Evolutionary conservation across 2,329 filamentous ascomycete species (phyloP), one percentile per base, ranked within the genome.

Genomic region (Penicillium sp.): DNA sequence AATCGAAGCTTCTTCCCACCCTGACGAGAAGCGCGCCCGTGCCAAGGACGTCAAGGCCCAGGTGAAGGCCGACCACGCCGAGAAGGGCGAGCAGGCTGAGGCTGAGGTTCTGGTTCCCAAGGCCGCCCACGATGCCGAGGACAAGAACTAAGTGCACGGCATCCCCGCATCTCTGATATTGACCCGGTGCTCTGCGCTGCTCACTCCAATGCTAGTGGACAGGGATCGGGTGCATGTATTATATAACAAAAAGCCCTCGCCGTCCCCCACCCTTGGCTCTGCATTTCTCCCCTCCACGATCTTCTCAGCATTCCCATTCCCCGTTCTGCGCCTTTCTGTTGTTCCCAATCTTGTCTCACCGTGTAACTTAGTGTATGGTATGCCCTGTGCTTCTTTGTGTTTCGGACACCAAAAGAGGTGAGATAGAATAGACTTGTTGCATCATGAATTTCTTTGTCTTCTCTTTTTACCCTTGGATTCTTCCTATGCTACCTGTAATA

Each of bases 81-180:
- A 69, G 36, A 43, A 56, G 35, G 56, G 53, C 38, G 64, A 67
- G 45, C 46, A 58, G 31, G 13, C 66, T 44, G 78, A 81, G 65
- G 71, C 67, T 36, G 75, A 77, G 7, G 61, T 66, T 9, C 55
- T 77, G 14, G 67, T 82, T 8, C 78, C 79, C 18, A 81, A 78
- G 67, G 75, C 77, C 33, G 73, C 69, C 55, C 75, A 79, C 58
- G 78, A 81, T 60, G 66, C 69, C 24, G 61, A 64, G 51, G 51
- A 51, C 46, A 59, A 63, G 61, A 64, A 58, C 53, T 36, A 57
- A 35, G 49, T 58, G 48, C 51, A 57, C 14, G 48, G 58, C 18
- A 22, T 22, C 11, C 16, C 16, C 16, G 16, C 33, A 38, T 38
- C 16, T 38, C 35, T 38, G 16, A 36, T 14, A 8, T 20, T 6